phyloP scores from a whole-genome alignment of 331 rosid genomes.

The Acacia pycnantha region DNA sequence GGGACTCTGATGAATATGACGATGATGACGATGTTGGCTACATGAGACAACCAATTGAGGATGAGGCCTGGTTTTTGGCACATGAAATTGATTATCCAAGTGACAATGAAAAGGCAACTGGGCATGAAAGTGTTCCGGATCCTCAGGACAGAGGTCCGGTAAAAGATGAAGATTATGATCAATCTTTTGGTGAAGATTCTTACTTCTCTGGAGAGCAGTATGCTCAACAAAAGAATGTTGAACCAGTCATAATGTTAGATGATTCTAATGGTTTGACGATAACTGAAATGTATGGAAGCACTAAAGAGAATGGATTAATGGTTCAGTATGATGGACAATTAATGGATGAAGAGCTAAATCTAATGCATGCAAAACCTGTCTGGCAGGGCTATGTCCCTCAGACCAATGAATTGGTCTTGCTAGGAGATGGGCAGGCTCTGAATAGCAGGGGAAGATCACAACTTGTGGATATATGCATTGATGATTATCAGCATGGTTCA shows the following conservation, averaged over 20 bases:
- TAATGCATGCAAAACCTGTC: slow-evolving; percentile 90
- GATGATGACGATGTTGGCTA: slow-evolving; percentile 95
- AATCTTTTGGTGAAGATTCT: slow-evolving; percentile 90
- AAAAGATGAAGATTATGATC: slow-evolving; percentile 95
- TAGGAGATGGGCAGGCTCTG: slow-evolving; percentile 66
- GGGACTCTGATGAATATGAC: slow-evolving; percentile 99
- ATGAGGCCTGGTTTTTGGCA: slow-evolving; percentile 97
- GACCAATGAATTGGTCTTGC: slow-evolving; percentile 71
- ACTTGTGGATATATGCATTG: slow-evolving; percentile 64
- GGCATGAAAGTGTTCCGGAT: slow-evolving; percentile 87
- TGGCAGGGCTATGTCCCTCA: slow-evolving; percentile 98
- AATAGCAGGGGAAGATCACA: slow-evolving; percentile 65
- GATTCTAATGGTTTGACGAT: slow-evolving; percentile 69
- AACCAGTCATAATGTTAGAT: slow-evolving; percentile 60
- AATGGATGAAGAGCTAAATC: slow-evolving; percentile 86
- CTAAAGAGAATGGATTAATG: slow-evolving; percentile 64
- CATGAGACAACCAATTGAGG: slow-evolving; percentile 98
- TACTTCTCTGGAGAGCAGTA: slow-evolving; percentile 89
- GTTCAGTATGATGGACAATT: slow-evolving; percentile 86
- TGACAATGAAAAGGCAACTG: slow-evolving; percentile 93
- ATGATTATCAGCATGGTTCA: slow-evolving; percentile 87
- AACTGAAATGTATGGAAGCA: slow-evolving; percentile 72
- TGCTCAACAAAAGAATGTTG: slow-evolving; percentile 70
- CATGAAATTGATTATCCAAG: slow-evolving; percentile 99
- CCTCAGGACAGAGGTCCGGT: slow-evolving; percentile 71